These are phyloP conservation scores for Castanea mollissima DNA, from an alignment of 306 rosid genomes.

Conservation along the genomic window DNA sequence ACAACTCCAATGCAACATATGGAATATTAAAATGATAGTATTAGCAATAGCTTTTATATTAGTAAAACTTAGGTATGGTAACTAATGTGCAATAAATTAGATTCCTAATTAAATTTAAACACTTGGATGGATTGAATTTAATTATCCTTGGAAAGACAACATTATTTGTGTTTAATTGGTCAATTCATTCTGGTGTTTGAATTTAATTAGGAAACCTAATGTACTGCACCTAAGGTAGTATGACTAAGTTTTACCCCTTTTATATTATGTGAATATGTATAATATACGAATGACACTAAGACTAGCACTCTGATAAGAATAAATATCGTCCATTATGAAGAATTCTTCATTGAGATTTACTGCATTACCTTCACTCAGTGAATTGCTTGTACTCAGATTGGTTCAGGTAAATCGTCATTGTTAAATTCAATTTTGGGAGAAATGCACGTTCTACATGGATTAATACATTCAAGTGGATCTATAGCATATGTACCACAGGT, in stretches of 20 bases:
- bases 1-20: neutral
- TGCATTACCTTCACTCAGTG: constrained; percentile 23
- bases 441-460: constrained; percentile 63
- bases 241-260: no score
- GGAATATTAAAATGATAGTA: neutral
- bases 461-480: constrained; percentile 53
- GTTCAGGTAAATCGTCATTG: constrained; percentile 93
- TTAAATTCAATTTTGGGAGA: constrained; percentile 79
- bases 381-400: constrained; percentile 68
- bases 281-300: constrained; percentile 6
- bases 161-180: no score
- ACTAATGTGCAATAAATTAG: no score
- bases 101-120: no score
- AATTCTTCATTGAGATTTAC: neutral
- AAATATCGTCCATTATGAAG: neutral
- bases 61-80: neutral
- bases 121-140: no score
- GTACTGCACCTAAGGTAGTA: no score
- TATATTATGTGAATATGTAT: no score
- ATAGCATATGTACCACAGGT: constrained; percentile 96
- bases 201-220: no score
- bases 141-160: no score
- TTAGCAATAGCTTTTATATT: neutral
- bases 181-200: no score
- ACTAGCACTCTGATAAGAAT: neutral